These are phyloP conservation scores for Linderina pennispora DNA, from an alignment of 192 early-diverging fungal species.

Conservation along the genomic window DNA sequence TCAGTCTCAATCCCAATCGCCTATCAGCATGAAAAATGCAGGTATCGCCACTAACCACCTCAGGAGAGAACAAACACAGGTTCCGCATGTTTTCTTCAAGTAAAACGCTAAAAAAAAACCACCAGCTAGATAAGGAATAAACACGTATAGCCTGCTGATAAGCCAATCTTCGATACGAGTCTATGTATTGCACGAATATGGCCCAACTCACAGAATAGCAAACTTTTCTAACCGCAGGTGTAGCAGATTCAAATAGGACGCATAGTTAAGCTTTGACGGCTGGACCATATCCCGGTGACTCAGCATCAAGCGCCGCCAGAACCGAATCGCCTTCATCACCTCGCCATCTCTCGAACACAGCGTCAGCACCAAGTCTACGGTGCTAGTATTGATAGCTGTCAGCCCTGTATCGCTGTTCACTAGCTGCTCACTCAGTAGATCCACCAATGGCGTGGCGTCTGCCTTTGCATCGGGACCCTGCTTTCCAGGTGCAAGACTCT, in stretches of 20 bases:
- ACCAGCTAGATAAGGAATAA: too few relatives aligned
- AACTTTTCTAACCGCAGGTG: too few relatives aligned
- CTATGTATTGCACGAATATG: too few relatives aligned
- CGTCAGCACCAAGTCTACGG: conserved; percentile 22
- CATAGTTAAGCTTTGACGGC: conserved; percentile 1
- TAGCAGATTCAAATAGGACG: conserved; percentile 1
- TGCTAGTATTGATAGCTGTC: conserved; percentile 15
- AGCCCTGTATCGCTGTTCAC: neutral
- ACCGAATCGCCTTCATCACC: conserved; percentile 33
- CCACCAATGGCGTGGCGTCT: conserved; percentile 7
- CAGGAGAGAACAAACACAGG: too few relatives aligned
- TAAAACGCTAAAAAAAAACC: too few relatives aligned
- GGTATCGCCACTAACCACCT: too few relatives aligned
- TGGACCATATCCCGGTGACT: conserved; percentile 13
- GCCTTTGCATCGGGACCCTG: neutral
- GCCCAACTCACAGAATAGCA: too few relatives aligned
- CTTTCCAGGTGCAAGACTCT: neutral
- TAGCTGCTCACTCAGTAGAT: neutral
- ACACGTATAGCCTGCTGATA: too few relatives aligned
- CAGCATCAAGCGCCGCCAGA: conserved; percentile 32
- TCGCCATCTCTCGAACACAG: conserved; percentile 29
- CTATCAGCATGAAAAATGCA: too few relatives aligned
- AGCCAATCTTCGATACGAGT: too few relatives aligned
- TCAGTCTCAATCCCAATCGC: too few relatives aligned
- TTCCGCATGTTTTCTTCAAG: too few relatives aligned